Base-by-base conservation (phyloP, 345 rosid genomes). In the Eucalyptus grandis region DNA sequence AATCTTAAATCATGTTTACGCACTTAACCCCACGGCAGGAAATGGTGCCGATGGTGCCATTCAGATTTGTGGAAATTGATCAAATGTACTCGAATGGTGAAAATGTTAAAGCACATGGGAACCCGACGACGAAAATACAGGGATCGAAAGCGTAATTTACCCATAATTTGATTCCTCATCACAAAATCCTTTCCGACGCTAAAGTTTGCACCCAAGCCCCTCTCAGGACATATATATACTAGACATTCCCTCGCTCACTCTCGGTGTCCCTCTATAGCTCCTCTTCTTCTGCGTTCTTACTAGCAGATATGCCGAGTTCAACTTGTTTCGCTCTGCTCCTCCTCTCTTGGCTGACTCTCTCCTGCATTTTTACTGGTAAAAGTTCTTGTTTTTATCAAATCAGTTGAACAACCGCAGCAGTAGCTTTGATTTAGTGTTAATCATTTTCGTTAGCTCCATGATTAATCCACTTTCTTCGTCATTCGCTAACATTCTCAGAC, bases 301-400 rank as follows among this genome's bases (percentile, higher is more conserved):
- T 6, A 58, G 49, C 86, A 89, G 90, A 88, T 43, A 94, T 95
- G 96, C 30, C 90, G 14, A 88, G 91, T 86, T 87, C 89, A 90
- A 90, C 91, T 54, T 43, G 88, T 87, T 69, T 91, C 86, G 53
- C 77, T 24, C 46, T 89, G 87, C 91, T 93, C 87, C 87, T 86
- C 9, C 83, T 94, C 88, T 67, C 93, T 60, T 88, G 51, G 89
- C 81, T 93, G 44, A 83, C 90, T 60, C 89, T 91, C 43, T 88
- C 89, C 24, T 87, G 89, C 51, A 85, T 89, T 60, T 22, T 87
- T 88, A 90, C 90, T 89, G 90, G 97, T 95, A 93, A 31, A 30
- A 30, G 19, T 21, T 40, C 60, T 88, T 62, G 51, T 34, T 72
- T 72, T 72, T 34, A 72, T 72, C 82, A 9, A 17, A 34, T 37